Conservation (phyloP, 164 flowering plant species). For the Euptelea pleiosperma region DNA sequence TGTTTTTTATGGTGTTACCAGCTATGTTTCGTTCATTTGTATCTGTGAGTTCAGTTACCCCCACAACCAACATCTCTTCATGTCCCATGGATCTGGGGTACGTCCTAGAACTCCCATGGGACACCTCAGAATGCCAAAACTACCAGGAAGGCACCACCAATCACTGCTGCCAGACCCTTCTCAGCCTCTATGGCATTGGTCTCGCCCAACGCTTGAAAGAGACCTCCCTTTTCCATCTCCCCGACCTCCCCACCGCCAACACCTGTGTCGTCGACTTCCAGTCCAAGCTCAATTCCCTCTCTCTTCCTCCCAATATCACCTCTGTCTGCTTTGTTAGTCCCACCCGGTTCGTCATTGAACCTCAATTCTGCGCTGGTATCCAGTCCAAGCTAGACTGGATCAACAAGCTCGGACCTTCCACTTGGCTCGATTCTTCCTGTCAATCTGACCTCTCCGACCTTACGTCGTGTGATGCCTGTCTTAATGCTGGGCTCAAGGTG, state of each 20-base stretch:
- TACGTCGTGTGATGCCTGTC: slow-evolving; percentile 51
- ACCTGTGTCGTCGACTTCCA: slow-evolving; percentile 47
- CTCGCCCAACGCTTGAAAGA: slow-evolving; percentile 46
- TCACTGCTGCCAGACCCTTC: slow-evolving; percentile 45
- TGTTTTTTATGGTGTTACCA: too few relatives aligned
- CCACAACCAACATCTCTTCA: slow-evolving; percentile 10
- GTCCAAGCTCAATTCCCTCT: slow-evolving; percentile 35
- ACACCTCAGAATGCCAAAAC: slow-evolving; percentile 35
- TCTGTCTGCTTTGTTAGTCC: slow-evolving; percentile 43
- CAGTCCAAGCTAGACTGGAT: slow-evolving; percentile 51
- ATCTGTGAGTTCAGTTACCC: background rate
- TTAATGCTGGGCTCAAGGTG: slow-evolving; percentile 44
- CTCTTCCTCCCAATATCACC: slow-evolving; percentile 33
- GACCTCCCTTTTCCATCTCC: slow-evolving; percentile 45
- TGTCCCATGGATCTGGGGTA: slow-evolving; percentile 56
- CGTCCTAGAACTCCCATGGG: slow-evolving; percentile 46
- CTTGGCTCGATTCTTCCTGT: slow-evolving; percentile 47
- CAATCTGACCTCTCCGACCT: slow-evolving; percentile 41
- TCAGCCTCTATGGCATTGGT: slow-evolving; percentile 47
- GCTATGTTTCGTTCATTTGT: background rate
- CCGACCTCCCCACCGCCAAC: slow-evolving; percentile 31
- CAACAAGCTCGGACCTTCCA: slow-evolving; percentile 33
- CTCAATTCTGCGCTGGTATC: slow-evolving; percentile 49
- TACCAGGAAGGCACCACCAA: slow-evolving; percentile 1
- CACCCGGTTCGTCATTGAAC: slow-evolving; percentile 32